Base-by-base conservation (phyloP, 2,329 filamentous ascomycete genomes). In the Fusarium sp. region DNA sequence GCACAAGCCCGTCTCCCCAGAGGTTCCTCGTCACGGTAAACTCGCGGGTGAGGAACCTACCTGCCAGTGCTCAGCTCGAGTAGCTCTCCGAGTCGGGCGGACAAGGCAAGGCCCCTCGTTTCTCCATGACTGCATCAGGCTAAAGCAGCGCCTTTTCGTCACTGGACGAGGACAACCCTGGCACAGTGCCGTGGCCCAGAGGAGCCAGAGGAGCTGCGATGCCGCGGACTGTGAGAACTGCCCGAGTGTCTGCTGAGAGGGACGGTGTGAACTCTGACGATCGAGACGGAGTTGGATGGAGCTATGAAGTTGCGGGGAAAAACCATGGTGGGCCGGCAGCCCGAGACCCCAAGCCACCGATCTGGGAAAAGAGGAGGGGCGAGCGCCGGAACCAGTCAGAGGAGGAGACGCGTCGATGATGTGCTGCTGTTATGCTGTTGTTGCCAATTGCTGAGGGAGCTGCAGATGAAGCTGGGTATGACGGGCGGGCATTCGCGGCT, bases 251-350 rank as follows among this genome's bases (percentile, higher is more conserved):
- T 58, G 68, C 69, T 71, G 76, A 60, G 65, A 45, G 48, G 68
- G 74, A 79, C 78, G 74, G 78, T 79, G 78, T 79, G 77, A 79
- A 77, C 69, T 79, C 62, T 73, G 68, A 52, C 50, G 72, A 79
- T 79, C 75, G 75, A 71, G 78, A 79, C 78, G 78, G 77, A 77
- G 72, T 75, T 75, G 72, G 69, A 60, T 50, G 57, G 64, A 41
- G 31, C 56, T 50, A 64, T 69, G 52, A 54, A 69, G 65, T 78
- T 79, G 77, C 77, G 77, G 77, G 77, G 77, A 77, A 77, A 78
- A 29, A 63, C 39, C 62, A 67, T 59, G 60, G 73, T 77, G 74
- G 76, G 71, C 74, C 75, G 65, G 59, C 43, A 73, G 69, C 56
- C 68, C 68, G 58, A 65, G 67, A 65, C 59, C 68, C 67, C 64